These are phyloP conservation scores for Saccharomycopsis schoenii DNA, from an alignment of 805 yeast species.

Conservation along the genomic window DNA sequence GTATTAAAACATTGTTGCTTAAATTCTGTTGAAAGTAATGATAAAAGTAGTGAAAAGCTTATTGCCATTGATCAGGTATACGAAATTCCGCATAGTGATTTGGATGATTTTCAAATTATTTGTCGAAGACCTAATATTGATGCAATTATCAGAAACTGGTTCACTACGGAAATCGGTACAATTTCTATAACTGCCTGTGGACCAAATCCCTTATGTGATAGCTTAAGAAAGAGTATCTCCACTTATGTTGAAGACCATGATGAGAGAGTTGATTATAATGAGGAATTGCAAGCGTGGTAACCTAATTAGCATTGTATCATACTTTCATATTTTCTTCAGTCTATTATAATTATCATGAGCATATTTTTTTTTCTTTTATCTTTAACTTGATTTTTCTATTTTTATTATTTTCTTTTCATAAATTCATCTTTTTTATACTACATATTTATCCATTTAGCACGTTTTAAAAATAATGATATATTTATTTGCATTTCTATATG, in stretches of 20 bases:
- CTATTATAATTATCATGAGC: too few relatives aligned
- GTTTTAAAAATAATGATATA: too few relatives aligned
- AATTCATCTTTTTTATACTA: too few relatives aligned
- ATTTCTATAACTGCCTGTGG: slow-evolving; percentile 56
- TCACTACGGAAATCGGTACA: slow-evolving; percentile 33
- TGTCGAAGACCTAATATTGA: slow-evolving; percentile 40
- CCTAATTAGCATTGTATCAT: too few relatives aligned
- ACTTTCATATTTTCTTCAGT: background rate
- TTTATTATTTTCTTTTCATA: too few relatives aligned
- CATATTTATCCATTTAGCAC: too few relatives aligned
- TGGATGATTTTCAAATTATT: slow-evolving; percentile 25
- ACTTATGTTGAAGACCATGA: slow-evolving; percentile 30
- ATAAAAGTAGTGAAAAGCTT: background rate
- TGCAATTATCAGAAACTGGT: slow-evolving; percentile 29
- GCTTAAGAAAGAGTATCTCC: slow-evolving; percentile 38
- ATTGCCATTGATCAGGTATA: background rate
- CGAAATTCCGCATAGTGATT: background rate
- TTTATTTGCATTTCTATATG: too few relatives aligned
- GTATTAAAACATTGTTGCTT: background rate
- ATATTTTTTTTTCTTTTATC: too few relatives aligned
- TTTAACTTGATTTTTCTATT: too few relatives aligned
- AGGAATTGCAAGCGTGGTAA: slow-evolving; percentile 69
- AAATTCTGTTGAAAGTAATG: background rate
- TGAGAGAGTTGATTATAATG: slow-evolving; percentile 56
- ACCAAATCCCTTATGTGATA: slow-evolving; percentile 49